These are phyloP conservation scores for Chrysoporthe austroafricana DNA, from an alignment of 2,329 filamentous ascomycete species.

Conservation along the genomic window DNA sequence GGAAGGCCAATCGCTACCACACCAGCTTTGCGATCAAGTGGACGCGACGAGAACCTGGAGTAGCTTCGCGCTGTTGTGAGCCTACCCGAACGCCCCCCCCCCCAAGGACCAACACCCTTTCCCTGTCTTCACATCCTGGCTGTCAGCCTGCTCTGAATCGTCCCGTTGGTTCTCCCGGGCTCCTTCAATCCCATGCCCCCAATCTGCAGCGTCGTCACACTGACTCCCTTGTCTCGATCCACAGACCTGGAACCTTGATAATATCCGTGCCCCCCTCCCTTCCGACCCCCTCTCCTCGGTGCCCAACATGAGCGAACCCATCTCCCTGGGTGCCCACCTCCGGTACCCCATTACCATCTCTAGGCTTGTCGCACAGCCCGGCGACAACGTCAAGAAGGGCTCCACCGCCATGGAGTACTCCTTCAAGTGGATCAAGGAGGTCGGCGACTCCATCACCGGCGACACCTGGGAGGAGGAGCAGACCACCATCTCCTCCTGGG, in stretches of 20 bases:
- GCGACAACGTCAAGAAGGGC: conserved; percentile 75
- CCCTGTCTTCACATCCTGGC: not conserved
- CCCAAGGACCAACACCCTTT: not conserved
- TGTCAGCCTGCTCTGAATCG: not conserved
- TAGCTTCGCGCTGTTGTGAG: not conserved
- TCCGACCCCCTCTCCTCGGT: not conserved
- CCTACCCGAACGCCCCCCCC: not conserved
- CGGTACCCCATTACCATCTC: conserved; percentile 94
- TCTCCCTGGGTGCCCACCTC: conserved; percentile 65
- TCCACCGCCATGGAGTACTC: conserved; percentile 85
- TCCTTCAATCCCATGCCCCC: not conserved
- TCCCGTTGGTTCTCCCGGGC: not conserved
- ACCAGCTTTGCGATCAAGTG: conserved; percentile 18
- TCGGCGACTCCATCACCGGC: conserved; percentile 66
- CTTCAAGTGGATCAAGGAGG: conserved; percentile 77
- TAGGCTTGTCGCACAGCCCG: conserved; percentile 75
- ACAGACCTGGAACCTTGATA: not conserved
- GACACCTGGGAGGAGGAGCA: conserved; percentile 69
- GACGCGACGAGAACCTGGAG: conserved; percentile 16
- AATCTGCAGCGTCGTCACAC: not conserved
- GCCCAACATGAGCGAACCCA: conserved; percentile 47
- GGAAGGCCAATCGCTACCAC: conserved; percentile 26
- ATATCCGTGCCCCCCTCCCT: not conserved
- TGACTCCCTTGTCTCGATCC: not conserved
- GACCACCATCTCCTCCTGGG: conserved; percentile 76